phyloP scores from a whole-genome alignment of 495 filamentous ascomycete genomes.

The Talaromyces ruber region DNA sequence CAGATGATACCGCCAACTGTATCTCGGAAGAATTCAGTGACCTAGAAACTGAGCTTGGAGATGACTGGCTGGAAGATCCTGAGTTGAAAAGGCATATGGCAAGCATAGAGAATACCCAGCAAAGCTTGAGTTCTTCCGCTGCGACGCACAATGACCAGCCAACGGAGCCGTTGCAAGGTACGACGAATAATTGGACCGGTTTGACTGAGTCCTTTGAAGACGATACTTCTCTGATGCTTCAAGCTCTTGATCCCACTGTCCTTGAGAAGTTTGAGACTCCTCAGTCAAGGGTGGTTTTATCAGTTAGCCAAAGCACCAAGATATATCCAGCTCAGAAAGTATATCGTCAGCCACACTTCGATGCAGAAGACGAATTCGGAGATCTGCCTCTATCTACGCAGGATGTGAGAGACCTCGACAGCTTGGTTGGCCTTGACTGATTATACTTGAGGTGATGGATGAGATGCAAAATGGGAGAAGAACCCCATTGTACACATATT shows the following conservation, averaged over 20 bases:
- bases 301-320: neutral
- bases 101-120: neutral
- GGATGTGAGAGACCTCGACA: constrained; percentile 3
- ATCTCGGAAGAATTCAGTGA: neutral
- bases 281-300: neutral
- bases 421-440: neutral
- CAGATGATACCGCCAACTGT: neutral
- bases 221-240: constrained; percentile 29
- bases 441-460: neutral
- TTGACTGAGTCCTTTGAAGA: constrained; percentile 31
- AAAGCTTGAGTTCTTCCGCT: constrained; percentile 6
- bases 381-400: constrained; percentile 4
- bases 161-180: constrained; percentile 1
- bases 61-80: neutral
- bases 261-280: neutral
- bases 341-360: neutral
- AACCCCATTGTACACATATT: neutral
- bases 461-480: neutral
- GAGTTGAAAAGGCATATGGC: neutral
- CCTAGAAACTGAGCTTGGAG: constrained; percentile 3
- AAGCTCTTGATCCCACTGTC: constrained; percentile 13
- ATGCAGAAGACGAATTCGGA: constrained; percentile 2
- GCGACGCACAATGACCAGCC: neutral
- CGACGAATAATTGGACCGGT: neutral
- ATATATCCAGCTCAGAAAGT: neutral